These are phyloP conservation scores for Haberlea rhodopensis DNA, from an alignment of 257 asterid species.

Conservation along the genomic window DNA sequence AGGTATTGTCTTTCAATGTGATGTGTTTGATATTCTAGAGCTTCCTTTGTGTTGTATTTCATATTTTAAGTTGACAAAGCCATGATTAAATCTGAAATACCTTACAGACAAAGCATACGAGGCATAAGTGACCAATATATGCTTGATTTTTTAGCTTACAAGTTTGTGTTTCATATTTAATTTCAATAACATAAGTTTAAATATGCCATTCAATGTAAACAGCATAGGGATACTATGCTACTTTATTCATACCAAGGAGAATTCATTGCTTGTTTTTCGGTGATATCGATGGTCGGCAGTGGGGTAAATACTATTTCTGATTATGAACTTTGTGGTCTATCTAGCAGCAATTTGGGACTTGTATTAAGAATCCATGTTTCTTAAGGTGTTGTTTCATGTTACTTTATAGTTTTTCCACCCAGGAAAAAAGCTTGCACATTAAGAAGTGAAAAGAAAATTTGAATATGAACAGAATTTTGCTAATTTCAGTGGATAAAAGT, in stretches of 20 bases:
- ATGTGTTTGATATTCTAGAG: too few species aligned
- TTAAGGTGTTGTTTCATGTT: too few species aligned
- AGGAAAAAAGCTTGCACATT: neutral
- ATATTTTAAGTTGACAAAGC: slow-evolving; percentile 10
- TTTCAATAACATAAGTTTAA: too few species aligned
- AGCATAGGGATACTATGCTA: too few species aligned
- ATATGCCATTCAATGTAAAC: too few species aligned
- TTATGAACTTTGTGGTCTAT: too few species aligned
- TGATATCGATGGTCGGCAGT: too few species aligned
- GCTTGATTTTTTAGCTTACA: too few species aligned
- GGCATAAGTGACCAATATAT: neutral
- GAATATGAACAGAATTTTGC: neutral
- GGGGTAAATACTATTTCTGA: too few species aligned
- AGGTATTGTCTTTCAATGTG: slow-evolving; percentile 40
- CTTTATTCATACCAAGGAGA: too few species aligned
- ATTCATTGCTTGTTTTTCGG: too few species aligned
- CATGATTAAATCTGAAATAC: slow-evolving; percentile 19
- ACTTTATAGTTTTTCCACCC: too few species aligned
- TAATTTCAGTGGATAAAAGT: neutral
- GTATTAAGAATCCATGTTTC: neutral
- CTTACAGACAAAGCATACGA: neutral
- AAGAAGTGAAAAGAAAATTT: neutral
- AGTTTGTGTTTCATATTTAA: neutral
- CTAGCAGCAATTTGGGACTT: neutral
- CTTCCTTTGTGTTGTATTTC: neutral